Evolutionary conservation across 2,329 filamentous ascomycete genomes (phyloP), one percentile per base, ranked within the genome.

Genomic region (Metarhizium sp.): DNA sequence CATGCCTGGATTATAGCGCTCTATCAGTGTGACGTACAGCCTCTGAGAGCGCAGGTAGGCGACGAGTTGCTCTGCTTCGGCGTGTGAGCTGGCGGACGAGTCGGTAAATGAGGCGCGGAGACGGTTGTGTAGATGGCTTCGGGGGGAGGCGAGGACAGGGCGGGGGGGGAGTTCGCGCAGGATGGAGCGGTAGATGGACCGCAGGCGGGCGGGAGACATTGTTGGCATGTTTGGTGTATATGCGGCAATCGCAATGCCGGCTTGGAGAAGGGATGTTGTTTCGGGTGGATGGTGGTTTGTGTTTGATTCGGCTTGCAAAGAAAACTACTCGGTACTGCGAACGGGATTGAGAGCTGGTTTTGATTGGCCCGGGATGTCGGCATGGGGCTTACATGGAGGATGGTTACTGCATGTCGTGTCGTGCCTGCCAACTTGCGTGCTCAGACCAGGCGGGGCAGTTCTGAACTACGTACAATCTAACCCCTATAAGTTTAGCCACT

Each of bases 1-100:
- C 84, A 95, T 90, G 18, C 92, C 91, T 0, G 91, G 91, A 70
- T 97, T 97, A 73, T 99, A 97, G 63, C 92, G 80, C 73, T 96
- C 92, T 42, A 97, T 70, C 47, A 97, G 74, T 16, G 83, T 86
- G 30, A 83, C 80, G 69, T 97, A 96, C 67, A 82, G 82, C 53
- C 92, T 79, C 75, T 99, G 94, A n/a, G 92, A 86, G 63, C 83
- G 82, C 20, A 94, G 78, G 68, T 96, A 97, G 56, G 84, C 80
- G 30, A 91, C 72, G 61, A 90, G 84, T 70, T 97, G 90, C 60
- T 90, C 83, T n/a, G 84, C 86, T 34, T 58, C 50, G 61, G 66
- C 68, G 54, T 58, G 59, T 49, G 58, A 58, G 43, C 8, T 1
- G 61, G 60, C 18, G 67, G 47, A 10, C 62, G 36, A 54, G 66